Conservation (phyloP, 192 early-diverging fungal species). For the Mortierella alpina region DNA sequence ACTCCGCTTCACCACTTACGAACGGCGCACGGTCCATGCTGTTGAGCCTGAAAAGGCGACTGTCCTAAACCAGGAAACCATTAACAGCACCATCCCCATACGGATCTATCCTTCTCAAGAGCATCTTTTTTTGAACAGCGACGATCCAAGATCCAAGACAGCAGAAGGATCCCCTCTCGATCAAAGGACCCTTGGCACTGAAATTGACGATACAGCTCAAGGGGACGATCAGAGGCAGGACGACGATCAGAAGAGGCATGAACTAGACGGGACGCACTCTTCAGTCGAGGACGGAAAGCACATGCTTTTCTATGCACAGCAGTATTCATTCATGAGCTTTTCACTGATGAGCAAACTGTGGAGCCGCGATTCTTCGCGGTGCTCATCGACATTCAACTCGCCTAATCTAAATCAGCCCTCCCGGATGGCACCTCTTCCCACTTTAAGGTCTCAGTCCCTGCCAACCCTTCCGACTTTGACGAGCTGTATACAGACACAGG, state of each 20-base stretch:
- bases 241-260: too few relatives aligned
- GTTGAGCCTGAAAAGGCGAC: constrained; percentile 6
- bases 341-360: constrained; percentile 9
- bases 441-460: not conserved
- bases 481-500: not conserved
- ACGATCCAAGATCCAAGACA: not conserved
- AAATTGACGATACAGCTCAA: too few relatives aligned
- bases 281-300: not conserved
- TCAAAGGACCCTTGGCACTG: too few relatives aligned
- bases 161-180: not conserved
- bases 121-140: constrained; percentile 10
- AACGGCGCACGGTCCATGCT: not conserved
- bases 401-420: constrained; percentile 3
- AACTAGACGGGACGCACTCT: not conserved
- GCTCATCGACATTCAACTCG: constrained; percentile 10
- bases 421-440: constrained; percentile 10
- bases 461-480: not conserved
- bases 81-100: constrained; percentile 30
- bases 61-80: constrained; percentile 21
- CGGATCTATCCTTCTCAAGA: constrained; percentile 31
- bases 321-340: constrained; percentile 15
- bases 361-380: constrained; percentile 14
- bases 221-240: too few relatives aligned
- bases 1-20: constrained; percentile 9
- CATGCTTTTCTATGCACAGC: not conserved